These are phyloP conservation scores for Alternaria postmessia DNA, from an alignment of 2,329 filamentous ascomycete species.

Conservation along the genomic window DNA sequence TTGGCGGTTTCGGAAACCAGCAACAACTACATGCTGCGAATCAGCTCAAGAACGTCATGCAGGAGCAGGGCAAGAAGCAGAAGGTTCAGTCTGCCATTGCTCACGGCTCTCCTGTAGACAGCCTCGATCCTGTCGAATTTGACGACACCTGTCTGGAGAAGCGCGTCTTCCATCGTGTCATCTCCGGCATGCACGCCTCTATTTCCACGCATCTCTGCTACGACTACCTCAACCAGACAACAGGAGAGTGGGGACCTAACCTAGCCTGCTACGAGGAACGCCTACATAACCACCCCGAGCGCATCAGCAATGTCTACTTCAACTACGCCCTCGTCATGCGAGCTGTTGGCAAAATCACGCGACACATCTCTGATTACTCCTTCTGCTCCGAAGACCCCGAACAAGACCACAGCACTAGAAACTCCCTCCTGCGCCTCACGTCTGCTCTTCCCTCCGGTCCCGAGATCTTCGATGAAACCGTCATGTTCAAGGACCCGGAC, in stretches of 20 bases:
- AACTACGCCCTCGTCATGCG: slow-evolving; percentile 97
- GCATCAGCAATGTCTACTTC: slow-evolving; percentile 97
- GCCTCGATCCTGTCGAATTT: slow-evolving; percentile 72
- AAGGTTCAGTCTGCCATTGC: slow-evolving; percentile 66
- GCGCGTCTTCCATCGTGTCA: slow-evolving; percentile 94
- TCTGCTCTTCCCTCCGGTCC: slow-evolving; percentile 70
- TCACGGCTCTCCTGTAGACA: slow-evolving; percentile 62
- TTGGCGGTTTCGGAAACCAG: slow-evolving; percentile 54
- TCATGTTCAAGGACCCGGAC: slow-evolving; percentile 84
- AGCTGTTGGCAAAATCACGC: slow-evolving; percentile 87
- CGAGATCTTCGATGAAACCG: slow-evolving; percentile 89
- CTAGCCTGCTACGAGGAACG: slow-evolving; percentile 85
- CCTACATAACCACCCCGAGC: slow-evolving; percentile 85
- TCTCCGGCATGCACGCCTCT: slow-evolving; percentile 97
- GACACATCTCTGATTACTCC: slow-evolving; percentile 81
- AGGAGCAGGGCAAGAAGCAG: slow-evolving; percentile 67
- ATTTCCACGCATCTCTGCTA: slow-evolving; percentile 97
- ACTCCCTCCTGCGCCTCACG: slow-evolving; percentile 81
- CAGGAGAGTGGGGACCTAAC: slow-evolving; percentile 92
- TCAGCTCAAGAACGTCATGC: slow-evolving; percentile 68
- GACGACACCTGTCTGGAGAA: slow-evolving; percentile 97
- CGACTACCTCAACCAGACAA: slow-evolving; percentile 95
- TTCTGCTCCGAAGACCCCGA: slow-evolving; percentile 88
- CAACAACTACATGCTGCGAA: slow-evolving; percentile 63
- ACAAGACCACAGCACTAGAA: slow-evolving; percentile 81